Base-by-base conservation (phyloP, 805 yeast genomes). In the Wickerhamiella azyma region DNA sequence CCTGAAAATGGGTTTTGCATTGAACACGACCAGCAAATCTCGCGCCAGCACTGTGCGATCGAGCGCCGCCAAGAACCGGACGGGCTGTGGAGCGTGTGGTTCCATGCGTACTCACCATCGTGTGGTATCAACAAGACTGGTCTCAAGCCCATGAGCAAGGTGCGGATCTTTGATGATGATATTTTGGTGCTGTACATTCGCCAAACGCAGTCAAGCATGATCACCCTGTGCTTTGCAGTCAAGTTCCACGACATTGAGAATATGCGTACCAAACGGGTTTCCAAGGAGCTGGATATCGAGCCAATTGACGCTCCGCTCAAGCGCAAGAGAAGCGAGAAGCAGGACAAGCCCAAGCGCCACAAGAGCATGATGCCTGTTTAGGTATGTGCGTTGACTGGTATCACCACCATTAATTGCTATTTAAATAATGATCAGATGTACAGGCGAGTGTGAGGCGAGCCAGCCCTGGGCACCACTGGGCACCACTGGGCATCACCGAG, bases 11-110 rank as follows among this genome's bases (percentile, higher is more conserved):
- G 53, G 28, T 74, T 82, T 57, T 70, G 75, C 29, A 67, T 67
- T 37, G 73, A 84, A 14, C 24, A 32, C 17, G 96, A 88, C 53
- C 81, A 72, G 53, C 65, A 96, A 39, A 72, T 89, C 55, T 88
- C 96, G 2, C 83, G 85, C 52, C 69, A 79, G 1, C 97, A 92
- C 62, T 86, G 96, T 60, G 65, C 77, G 26, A 66, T 89, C 11
- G 55, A 80, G 56, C 49, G 54, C 5, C 26, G 14, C n/a, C 14
- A 13, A 9, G 16, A 79, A 0, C 26, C 26, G 6, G 37, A 37
- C 28, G 44, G 48, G 2, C 28, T 11, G 7, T 85, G 79, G 46
- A 88, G 79, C 57, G 67, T 83, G n/a, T 85, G 94, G 94, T 64
- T 88, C 21, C 61, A 82, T 39, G 94, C 85, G 55, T 73, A 69